phyloP scores from a whole-genome alignment of 768 basidiomycete species.

The Trametes sanguinea region DNA sequence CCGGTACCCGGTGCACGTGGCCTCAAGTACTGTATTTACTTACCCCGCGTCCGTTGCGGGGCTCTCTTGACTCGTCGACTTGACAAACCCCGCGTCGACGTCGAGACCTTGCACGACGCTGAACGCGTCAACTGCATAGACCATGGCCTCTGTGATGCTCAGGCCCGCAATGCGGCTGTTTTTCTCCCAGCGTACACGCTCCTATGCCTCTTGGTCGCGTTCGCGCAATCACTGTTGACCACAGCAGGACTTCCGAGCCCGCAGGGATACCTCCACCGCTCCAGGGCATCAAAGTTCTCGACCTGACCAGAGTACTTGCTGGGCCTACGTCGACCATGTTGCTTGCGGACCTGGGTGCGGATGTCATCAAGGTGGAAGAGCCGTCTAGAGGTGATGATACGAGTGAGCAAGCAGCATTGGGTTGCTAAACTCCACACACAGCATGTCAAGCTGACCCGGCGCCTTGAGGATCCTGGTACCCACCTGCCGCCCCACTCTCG shows the following conservation, averaged over 20 bases:
- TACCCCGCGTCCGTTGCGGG: background rate
- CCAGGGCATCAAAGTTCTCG: conserved; percentile 78
- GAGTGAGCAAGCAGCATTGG: conserved; percentile 44
- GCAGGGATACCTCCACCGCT: conserved; percentile 76
- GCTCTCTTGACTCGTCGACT: too few relatives aligned
- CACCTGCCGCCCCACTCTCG: conserved; percentile 48
- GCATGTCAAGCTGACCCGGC: conserved; percentile 18
- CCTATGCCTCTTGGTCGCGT: background rate
- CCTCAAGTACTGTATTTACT: background rate
- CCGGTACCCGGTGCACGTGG: background rate
- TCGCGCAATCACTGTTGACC: conserved; percentile 15
- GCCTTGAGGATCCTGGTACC: conserved; percentile 62
- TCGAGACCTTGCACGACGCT: too few relatives aligned
- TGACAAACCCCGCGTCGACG: too few relatives aligned
- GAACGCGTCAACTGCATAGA: background rate
- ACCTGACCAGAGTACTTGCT: conserved; percentile 89
- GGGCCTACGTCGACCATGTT: conserved; percentile 93
- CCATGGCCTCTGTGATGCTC: conserved; percentile 8
- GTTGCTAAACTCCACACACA: conserved; percentile 15
- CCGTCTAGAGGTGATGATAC: conserved; percentile 86
- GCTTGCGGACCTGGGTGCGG: conserved; percentile 86
- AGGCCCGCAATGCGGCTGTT: background rate
- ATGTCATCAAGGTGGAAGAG: conserved; percentile 93
- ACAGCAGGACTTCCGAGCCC: conserved; percentile 5
- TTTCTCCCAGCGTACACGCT: background rate